A percentile compares a stretch with the other conserved stretches of the same genome.
phyloP scores from a whole-genome alignment of 2,329 filamentous ascomycete species.

The Trichoderma koningii region DNA sequence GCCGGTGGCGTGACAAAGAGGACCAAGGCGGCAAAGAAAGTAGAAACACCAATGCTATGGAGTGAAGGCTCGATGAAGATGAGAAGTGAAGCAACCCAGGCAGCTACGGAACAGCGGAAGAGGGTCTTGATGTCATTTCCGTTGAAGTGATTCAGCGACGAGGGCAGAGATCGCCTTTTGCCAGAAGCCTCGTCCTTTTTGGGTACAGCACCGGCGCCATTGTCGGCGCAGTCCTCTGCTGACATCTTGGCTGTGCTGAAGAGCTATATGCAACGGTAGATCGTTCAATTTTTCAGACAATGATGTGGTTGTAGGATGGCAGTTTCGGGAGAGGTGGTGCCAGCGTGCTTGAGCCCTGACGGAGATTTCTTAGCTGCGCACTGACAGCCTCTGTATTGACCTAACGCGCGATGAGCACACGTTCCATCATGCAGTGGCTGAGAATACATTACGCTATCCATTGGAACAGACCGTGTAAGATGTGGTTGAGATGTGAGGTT shows the following conservation, averaged over 20 bases:
- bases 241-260: background rate
- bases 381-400: background rate
- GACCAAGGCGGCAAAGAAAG: constrained; percentile 48
- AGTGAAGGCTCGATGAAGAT: constrained; percentile 51
- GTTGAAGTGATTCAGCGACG: constrained; percentile 51
- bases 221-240: background rate
- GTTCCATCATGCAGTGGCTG: too few species aligned
- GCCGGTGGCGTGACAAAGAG: constrained; percentile 50
- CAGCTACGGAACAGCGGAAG: constrained; percentile 49
- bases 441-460: too few species aligned
- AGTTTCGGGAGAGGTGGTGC: background rate
- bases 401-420: too few species aligned
- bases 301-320: background rate
- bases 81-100: constrained; percentile 49
- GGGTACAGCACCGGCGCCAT: background rate
- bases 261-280: background rate
- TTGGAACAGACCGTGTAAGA: too few species aligned
- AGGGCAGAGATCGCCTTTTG: constrained; percentile 30
- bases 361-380: background rate
- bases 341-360: background rate
- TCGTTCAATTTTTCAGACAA: background rate
- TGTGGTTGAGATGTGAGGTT: too few species aligned
- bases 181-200: background rate
- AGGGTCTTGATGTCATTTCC: constrained; percentile 48
- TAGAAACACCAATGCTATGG: constrained; percentile 44